These are phyloP conservation scores for Cytospora paraplurivora DNA, from an alignment of 2,329 filamentous ascomycete species.

Conservation along the genomic window DNA sequence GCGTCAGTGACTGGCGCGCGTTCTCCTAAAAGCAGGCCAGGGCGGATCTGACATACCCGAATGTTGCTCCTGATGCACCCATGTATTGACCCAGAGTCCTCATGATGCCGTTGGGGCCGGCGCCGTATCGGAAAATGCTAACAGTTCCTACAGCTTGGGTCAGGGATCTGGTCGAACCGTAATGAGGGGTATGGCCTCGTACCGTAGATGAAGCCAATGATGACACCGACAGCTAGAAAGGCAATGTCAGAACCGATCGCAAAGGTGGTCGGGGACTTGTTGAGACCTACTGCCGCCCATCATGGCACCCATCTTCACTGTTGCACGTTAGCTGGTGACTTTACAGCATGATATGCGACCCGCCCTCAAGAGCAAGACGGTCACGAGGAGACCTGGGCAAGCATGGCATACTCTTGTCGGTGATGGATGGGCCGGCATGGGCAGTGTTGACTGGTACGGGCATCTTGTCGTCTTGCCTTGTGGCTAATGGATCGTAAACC, in stretches of 20 bases:
- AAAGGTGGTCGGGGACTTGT: not conserved
- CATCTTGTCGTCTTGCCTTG: constrained; percentile 33
- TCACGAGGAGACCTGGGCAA: not conserved
- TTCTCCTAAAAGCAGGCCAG: not conserved
- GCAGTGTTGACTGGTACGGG: constrained; percentile 37
- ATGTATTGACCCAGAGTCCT: constrained; percentile 96
- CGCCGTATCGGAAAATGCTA: constrained; percentile 93
- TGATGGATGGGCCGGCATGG: constrained; percentile 49
- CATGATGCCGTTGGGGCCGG: constrained; percentile 91
- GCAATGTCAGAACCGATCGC: constrained; percentile 3
- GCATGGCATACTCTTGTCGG: constrained; percentile 54
- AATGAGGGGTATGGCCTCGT: constrained; percentile 36
- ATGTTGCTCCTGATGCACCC: constrained; percentile 90
- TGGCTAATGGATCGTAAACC: no score
- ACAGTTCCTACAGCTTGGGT: constrained; percentile 67
- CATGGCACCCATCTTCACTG: constrained; percentile 97
- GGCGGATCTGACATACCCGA: constrained; percentile 66
- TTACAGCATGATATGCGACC: constrained; percentile 4
- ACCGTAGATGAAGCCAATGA: constrained; percentile 99
- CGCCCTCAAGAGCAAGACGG: constrained; percentile 13
- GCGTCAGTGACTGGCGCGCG: constrained; percentile 21
- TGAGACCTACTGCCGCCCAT: constrained; percentile 89
- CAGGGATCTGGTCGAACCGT: constrained; percentile 2
- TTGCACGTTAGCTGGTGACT: constrained; percentile 36
- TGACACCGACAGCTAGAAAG: constrained; percentile 79